Base-by-base conservation (phyloP, 2,329 filamentous ascomycete genomes). In the Grosmannia penicillata region DNA sequence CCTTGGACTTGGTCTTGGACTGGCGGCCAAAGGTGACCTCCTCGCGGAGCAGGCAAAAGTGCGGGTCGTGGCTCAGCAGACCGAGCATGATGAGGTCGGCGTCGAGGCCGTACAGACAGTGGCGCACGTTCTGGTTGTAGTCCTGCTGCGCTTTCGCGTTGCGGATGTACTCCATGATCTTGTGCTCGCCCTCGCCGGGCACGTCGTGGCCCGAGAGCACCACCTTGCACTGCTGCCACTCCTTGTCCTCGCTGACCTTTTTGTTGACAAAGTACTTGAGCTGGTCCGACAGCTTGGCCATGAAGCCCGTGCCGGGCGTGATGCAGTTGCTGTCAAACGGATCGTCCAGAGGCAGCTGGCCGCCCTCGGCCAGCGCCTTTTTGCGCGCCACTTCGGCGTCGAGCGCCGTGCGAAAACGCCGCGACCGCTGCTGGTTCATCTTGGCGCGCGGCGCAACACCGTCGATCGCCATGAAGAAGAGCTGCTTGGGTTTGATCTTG, bases 81-180 rank as follows among this genome's bases (percentile, higher is more conserved):
- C 91, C 91, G 61, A 98, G 64, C 93, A 98, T 98, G 65, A 98
- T 98, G 47, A 98, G 65, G 65, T 98, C 91, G 32, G 91, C 91
- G 61, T 98, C 91, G 36, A 98, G 72, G 19, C 93, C 93, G 60
- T 98, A 98, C 45, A 98, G 69, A 60, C 93, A 98, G 61, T 98
- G 91, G 41, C 91, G 83, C 45, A 94, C 75, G 53, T 98, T 96
- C 36, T 84, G 73, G 56, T 94, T 79, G 59, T 98, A 98, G 46
- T 79, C 75, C 3, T 83, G 83, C 59, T 98, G 91, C 35, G 89
- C 86, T 67, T 96, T 96, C 45, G 91, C 84, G 59, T 93, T 84
- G 49, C 91, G 82, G 58, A 98, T 98, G 60, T 98, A 98, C 61
- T 98, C 93, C 91, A 98, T 98, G 61, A 98, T 94, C 65, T 98